Evolutionary conservation across 768 basidiomycete species (phyloP).

Genomic region (Phanerodontia chrysosporium): DNA sequence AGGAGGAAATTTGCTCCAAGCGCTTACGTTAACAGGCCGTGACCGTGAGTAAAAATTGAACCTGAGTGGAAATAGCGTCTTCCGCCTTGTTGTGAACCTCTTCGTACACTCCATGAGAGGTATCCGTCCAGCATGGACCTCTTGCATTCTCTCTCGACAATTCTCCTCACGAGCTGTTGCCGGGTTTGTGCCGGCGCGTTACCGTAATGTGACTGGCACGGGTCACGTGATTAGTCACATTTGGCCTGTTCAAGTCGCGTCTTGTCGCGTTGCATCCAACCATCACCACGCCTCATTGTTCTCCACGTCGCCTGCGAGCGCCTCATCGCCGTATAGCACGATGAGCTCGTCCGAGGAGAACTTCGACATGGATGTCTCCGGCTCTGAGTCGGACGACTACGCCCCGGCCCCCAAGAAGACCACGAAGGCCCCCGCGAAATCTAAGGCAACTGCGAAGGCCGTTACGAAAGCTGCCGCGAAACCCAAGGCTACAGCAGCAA

Average conservation of each 20-base stretch:
- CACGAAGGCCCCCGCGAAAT: constrained; percentile 25
- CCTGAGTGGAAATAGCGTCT: background rate
- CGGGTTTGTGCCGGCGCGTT: background rate
- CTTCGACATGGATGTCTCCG: constrained; percentile 52
- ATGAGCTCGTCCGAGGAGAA: constrained; percentile 81
- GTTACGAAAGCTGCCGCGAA: constrained; percentile 44
- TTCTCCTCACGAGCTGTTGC: background rate
- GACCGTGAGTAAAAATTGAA: background rate
- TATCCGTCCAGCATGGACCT: background rate
- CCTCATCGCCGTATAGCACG: background rate
- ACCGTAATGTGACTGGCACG: background rate
- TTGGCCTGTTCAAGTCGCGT: background rate
- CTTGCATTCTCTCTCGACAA: background rate
- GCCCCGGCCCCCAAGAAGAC: constrained; percentile 52
- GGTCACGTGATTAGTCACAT: constrained; percentile 2
- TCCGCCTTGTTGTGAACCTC: background rate
- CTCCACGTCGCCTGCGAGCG: background rate
- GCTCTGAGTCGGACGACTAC: constrained; percentile 65
- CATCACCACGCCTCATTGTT: background rate
- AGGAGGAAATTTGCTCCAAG: background rate
- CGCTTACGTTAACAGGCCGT: background rate
- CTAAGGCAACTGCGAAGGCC: constrained; percentile 37
- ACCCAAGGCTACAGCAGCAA: constrained; percentile 51
- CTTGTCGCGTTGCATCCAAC: background rate
- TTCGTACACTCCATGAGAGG: background rate